These are phyloP conservation scores for Dunaliella primolecta DNA, from an alignment of 139 green algal species.

Conservation along the genomic window DNA sequence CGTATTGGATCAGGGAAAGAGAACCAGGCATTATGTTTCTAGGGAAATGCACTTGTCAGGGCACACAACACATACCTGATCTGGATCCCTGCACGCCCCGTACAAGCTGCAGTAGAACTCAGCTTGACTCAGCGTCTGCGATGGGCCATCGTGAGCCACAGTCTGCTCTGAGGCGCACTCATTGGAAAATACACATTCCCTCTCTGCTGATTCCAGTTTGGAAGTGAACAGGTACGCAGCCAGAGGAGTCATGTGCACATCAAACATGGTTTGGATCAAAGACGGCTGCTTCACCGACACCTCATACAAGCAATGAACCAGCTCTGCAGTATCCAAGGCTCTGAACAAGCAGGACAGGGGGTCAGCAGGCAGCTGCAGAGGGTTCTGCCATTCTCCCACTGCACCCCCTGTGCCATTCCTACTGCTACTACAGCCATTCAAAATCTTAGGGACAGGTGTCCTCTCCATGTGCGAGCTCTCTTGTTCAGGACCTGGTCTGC, in stretches of 20 bases:
- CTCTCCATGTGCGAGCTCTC: too few species aligned
- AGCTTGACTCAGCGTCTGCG: neutral
- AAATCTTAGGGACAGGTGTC: too few species aligned
- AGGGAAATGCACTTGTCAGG: too few species aligned
- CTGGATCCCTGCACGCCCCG: neutral
- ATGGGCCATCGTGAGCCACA: neutral
- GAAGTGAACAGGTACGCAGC: conserved; percentile 5
- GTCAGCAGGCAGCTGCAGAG: neutral
- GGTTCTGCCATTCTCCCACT: too few species aligned
- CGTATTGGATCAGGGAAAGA: too few species aligned
- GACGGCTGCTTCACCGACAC: neutral
- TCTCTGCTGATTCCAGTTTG: neutral
- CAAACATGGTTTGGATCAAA: neutral
- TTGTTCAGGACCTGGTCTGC: too few species aligned
- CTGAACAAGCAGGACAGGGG: neutral
- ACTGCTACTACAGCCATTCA: too few species aligned
- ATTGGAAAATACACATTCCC: neutral
- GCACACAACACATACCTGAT: neutral
- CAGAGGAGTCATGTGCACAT: neutral
- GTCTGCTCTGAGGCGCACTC: neutral
- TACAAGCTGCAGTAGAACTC: neutral
- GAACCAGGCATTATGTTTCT: too few species aligned
- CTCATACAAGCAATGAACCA: neutral
- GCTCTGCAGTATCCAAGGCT: neutral
- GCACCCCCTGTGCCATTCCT: too few species aligned